Evolutionary conservation across 352 stramenopile species (phyloP), one percentile per base, ranked within the genome.

Genomic region (Phytophthora crassamura): DNA sequence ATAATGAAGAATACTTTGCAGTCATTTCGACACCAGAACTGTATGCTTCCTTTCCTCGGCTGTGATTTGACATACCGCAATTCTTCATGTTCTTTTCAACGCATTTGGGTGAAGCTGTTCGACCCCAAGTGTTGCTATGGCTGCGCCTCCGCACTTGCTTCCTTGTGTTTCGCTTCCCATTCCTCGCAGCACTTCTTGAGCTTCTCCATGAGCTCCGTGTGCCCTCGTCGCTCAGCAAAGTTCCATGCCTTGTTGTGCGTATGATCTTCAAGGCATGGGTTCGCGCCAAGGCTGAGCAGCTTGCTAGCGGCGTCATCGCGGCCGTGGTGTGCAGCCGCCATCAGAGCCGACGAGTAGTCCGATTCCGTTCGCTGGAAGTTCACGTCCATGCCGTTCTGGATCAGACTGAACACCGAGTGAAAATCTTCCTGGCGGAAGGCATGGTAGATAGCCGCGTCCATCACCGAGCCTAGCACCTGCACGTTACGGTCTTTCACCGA

Each of bases 301-400:
- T 87, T 91, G 52, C 74, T 80, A 6, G 74, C 71, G 20, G 83
- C 86, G 40, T 94, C 86, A 36, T 94, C 86, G 1, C 86, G 83
- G n/a, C 86, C 86, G 61, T 94, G 83, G 60, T 92, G 83, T 16
- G 86, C 86, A 18, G 83, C 86, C 1, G 86, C 86, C 86, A 94
- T 94, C 36, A 94, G 71, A 40, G 81, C 86, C 2, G 83, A 81
- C 57, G 83, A 92, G 60, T 65, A 61, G 57, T 94, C 86, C 33
- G 82, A 91, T 73, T 94, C 86, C 47, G 90, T 66, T 45, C 86
- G 80, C 74, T 92, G 83, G 53, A 94, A 94, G 65, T 94, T 92
- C n/a, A 94, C 80, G 57, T 94, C 82, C 83, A 90, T 91, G 61
- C 84, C 86, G 50, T 94, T 94, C 41, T 83, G 67, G 45, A 92